These are phyloP conservation scores for Colletotrichum truncatum DNA, from an alignment of 2,329 filamentous ascomycete species.

Conservation along the genomic window DNA sequence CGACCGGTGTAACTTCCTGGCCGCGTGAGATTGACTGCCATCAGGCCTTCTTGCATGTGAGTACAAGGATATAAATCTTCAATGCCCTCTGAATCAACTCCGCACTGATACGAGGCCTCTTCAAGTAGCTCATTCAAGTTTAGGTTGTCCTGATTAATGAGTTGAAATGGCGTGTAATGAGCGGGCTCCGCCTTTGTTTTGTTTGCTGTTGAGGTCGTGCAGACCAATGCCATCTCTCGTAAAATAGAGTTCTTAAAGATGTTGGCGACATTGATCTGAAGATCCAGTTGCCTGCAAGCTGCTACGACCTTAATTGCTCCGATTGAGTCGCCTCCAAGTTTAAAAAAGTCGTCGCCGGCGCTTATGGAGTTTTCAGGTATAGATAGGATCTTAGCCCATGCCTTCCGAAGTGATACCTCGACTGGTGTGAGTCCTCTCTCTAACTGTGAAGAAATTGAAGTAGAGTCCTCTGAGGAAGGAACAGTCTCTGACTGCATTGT, in stretches of 20 bases:
- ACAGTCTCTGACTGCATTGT: not conserved
- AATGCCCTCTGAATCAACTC: not conserved
- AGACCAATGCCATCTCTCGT: slow-evolving; percentile 9
- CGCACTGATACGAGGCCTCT: slow-evolving; percentile 15
- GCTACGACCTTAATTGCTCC: slow-evolving; percentile 36
- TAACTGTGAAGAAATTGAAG: not conserved
- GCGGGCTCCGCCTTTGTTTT: accelerated
- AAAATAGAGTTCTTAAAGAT: slow-evolving; percentile 21
- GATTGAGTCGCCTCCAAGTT: slow-evolving; percentile 37
- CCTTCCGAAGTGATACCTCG: not conserved
- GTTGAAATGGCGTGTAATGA: not conserved
- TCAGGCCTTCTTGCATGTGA: slow-evolving; percentile 33
- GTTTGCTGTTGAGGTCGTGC: not conserved
- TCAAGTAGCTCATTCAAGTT: not conserved
- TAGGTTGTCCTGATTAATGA: not conserved
- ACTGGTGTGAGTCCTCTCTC: not conserved
- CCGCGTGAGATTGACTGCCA: slow-evolving; percentile 35
- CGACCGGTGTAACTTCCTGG: slow-evolving; percentile 33
- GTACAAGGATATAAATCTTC: slow-evolving; percentile 35
- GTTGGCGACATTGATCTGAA: slow-evolving; percentile 14
- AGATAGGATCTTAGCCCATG: slow-evolving; percentile 30
- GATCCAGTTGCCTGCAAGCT: not conserved
- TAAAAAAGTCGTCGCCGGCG: slow-evolving; percentile 37
- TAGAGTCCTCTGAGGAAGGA: not conserved
- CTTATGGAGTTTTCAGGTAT: slow-evolving; percentile 37